phyloP scores from a whole-genome alignment of 495 filamentous ascomycete genomes.

The Talaromyces liani region DNA sequence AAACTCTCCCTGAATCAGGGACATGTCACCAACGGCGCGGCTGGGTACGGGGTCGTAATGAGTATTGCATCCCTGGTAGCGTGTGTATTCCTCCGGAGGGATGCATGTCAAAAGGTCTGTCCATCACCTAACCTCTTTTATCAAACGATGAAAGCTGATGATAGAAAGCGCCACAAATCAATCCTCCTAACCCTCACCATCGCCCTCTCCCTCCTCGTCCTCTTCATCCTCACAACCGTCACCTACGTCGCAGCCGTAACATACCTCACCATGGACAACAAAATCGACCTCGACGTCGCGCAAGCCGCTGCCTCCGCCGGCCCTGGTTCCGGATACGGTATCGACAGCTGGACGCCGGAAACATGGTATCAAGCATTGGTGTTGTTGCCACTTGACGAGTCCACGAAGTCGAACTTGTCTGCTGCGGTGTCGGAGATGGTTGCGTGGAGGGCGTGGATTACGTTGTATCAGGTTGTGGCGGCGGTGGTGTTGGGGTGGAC shows the following conservation, averaged over 20 bases:
- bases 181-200: slow-evolving; percentile 3
- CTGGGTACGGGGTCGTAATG: slow-evolving; percentile 3
- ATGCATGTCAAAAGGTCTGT: not conserved
- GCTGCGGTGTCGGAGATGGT: slow-evolving; percentile 1
- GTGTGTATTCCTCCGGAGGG: not conserved
- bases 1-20: slow-evolving; percentile 6
- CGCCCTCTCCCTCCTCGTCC: not conserved
- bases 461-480: not conserved
- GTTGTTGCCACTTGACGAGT: not conserved
- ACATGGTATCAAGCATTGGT: slow-evolving; percentile 7
- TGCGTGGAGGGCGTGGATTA: slow-evolving; percentile 6
- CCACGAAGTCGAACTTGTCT: not conserved
- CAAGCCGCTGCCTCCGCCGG: not conserved
- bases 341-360: slow-evolving; percentile 9
- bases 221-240: slow-evolving; percentile 1
- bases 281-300: not conserved
- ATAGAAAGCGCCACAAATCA: not conserved
- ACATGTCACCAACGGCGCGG: slow-evolving; percentile 7
- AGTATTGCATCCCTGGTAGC: slow-evolving; percentile 3
- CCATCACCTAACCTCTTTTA: not conserved
- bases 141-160: not conserved
- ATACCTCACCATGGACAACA: not conserved
- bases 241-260: slow-evolving; percentile 3
- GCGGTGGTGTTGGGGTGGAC: slow-evolving; percentile 1
- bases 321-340: not conserved